These are phyloP conservation scores for Hymenoscyphus linearis DNA, from an alignment of 2,329 filamentous ascomycete species.

Conservation along the genomic window DNA sequence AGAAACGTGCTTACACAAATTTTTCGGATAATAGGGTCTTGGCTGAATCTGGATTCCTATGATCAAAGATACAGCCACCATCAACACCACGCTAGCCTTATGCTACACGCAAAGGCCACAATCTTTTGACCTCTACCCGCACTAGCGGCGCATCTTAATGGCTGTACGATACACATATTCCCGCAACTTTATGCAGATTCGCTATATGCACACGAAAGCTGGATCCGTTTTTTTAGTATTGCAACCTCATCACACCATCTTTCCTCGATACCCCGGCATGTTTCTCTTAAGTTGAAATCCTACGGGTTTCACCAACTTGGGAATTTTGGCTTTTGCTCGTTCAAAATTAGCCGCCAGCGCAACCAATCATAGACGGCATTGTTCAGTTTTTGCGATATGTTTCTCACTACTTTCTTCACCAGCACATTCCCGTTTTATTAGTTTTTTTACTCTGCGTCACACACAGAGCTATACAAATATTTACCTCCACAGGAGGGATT, in stretches of 20 bases:
- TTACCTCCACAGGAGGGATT: not conserved
- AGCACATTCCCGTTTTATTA: not conserved
- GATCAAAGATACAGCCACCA: constrained; percentile 14
- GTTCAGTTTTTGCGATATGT: not conserved
- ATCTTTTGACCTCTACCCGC: constrained; percentile 12
- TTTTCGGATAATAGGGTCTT: constrained; percentile 43
- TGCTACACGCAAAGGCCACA: constrained; percentile 16
- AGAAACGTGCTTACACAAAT: constrained; percentile 27
- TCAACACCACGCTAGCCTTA: constrained; percentile 4
- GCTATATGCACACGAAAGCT: constrained; percentile 11
- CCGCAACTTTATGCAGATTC: constrained; percentile 15
- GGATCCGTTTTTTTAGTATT: constrained; percentile 5
- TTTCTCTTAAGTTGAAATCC: not conserved
- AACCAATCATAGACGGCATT: constrained; percentile 5
- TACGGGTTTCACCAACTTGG: not conserved
- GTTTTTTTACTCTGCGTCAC: not conserved
- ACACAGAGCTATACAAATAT: not conserved
- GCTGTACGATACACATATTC: constrained; percentile 20
- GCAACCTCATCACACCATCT: constrained; percentile 10
- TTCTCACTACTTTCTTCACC: not conserved
- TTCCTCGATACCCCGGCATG: constrained; percentile 8
- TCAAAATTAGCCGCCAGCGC: not conserved
- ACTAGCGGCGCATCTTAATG: constrained; percentile 16
- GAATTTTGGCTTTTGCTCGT: not conserved
- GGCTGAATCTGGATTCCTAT: constrained; percentile 57